These are phyloP conservation scores for Geotrichum cucujoidarum DNA, from an alignment of 1,139 yeast genomes.

Conservation along the genomic window DNA sequence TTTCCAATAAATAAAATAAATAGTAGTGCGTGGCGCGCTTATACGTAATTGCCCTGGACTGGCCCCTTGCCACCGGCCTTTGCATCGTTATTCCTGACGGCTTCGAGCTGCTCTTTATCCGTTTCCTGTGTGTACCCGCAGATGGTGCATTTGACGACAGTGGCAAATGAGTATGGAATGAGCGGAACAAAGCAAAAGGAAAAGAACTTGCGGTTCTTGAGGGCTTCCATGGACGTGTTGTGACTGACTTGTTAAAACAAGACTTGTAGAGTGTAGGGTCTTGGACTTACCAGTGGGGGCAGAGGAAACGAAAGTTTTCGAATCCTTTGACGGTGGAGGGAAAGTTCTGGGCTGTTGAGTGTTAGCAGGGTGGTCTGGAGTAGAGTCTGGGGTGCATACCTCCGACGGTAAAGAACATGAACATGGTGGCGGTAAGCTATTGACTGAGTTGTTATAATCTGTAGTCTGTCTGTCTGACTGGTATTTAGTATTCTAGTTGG, in stretches of 20 bases:
- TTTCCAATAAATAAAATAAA: too few species aligned
- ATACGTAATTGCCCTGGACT: conserved; percentile 9
- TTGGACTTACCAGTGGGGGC: conserved; percentile 32
- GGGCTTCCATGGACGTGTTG: conserved; percentile 41
- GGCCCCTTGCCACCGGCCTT: conserved; percentile 2
- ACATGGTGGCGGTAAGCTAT: conserved; percentile 10
- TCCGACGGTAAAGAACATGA: conserved; percentile 18
- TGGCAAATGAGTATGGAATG: conserved; percentile 46
- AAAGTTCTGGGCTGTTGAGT: conserved; percentile 30
- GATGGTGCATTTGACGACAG: conserved; percentile 40
- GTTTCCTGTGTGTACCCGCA: conserved; percentile 47
- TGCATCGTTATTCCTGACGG: conserved; percentile 28
- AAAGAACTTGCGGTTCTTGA: conserved; percentile 44
- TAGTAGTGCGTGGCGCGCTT: background rate
- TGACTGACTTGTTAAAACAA: conserved; percentile 30
- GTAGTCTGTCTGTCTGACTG: too few species aligned
- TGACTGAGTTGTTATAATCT: background rate
- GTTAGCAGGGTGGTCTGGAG: too few species aligned
- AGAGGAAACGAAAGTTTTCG: conserved; percentile 29
- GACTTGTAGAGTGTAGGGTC: background rate
- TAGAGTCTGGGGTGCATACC: too few species aligned
- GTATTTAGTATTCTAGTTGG: too few species aligned
- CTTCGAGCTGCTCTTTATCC: conserved; percentile 36
- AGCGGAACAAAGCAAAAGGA: conserved; percentile 46
- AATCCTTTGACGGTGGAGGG: conserved; percentile 29